These are phyloP conservation scores for Termitomyces sp. DNA, from an alignment of 768 basidiomycete genomes.

Conservation along the genomic window DNA sequence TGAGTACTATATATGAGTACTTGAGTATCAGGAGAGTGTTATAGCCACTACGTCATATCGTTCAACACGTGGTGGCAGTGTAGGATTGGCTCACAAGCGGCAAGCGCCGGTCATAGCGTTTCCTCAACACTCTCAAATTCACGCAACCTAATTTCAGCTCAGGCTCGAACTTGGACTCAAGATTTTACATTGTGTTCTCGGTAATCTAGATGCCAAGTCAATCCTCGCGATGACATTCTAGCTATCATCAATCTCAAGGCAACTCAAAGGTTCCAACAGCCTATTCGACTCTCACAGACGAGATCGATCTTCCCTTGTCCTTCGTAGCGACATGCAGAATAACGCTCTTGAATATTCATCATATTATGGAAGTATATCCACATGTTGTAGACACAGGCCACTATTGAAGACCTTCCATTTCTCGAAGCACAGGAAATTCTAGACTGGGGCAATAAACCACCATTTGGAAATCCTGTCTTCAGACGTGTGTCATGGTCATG, in stretches of 20 bases:
- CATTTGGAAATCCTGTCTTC: neutral
- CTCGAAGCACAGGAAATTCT: neutral
- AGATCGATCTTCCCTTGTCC: neutral
- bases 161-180: neutral
- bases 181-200: neutral
- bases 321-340: neutral
- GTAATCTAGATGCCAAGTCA: neutral
- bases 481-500: neutral
- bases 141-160: too few species aligned
- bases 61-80: too few species aligned
- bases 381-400: neutral
- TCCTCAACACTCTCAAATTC: too few species aligned
- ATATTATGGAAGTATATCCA: neutral
- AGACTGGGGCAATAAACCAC: neutral
- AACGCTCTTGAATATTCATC: neutral
- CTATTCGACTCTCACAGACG: neutral
- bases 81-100: too few species aligned
- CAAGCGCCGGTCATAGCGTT: too few species aligned
- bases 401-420: neutral
- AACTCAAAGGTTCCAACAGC: neutral
- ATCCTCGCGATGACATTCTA: neutral
- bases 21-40: too few species aligned
- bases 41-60: too few species aligned
- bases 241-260: neutral
- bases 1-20: too few species aligned